Conservation (phyloP, 2,329 filamentous ascomycete species). For the Pseudomassariella vexata region DNA sequence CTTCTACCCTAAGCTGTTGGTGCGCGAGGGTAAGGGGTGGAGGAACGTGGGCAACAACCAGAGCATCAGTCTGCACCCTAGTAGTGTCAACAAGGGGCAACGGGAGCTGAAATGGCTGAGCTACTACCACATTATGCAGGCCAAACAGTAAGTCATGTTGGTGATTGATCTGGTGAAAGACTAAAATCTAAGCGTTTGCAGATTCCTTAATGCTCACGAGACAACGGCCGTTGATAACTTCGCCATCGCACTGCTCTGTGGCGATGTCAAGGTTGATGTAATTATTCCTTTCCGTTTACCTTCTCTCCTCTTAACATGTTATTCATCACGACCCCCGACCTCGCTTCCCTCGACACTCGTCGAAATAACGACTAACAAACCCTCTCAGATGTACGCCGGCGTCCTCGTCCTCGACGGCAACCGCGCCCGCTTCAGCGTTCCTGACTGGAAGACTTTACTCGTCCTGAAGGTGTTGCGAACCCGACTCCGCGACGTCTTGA, state of each 20-base stretch:
- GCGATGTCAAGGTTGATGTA: conserved; percentile 82
- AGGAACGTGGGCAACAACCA: conserved; percentile 93
- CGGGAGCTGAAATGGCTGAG: conserved; percentile 73
- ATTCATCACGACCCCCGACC: not conserved
- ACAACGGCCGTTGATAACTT: conserved; percentile 78
- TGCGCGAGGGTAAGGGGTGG: conserved; percentile 76
- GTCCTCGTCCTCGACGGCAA: conserved; percentile 85
- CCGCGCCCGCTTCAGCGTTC: conserved; percentile 73
- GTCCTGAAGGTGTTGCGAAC: conserved; percentile 77
- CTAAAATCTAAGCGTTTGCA: conserved; percentile 20
- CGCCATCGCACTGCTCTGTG: conserved; percentile 76
- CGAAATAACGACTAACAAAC: conserved; percentile 7
- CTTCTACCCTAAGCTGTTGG: conserved; percentile 90
- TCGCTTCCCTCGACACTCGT: not conserved
- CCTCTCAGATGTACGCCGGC: conserved; percentile 69
- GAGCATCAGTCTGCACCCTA: conserved; percentile 77
- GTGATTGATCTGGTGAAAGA: not conserved
- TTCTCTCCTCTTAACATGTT: not conserved
- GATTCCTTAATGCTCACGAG: conserved; percentile 84
- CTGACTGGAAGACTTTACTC: conserved; percentile 86
- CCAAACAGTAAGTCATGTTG: conserved; percentile 64
- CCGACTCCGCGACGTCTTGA: conserved; percentile 70
- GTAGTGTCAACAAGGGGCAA: conserved; percentile 76
- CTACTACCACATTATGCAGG: conserved; percentile 97
- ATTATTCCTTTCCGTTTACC: conserved; percentile 17